Percentiles rank a stretch among this genome's conserved stretches.
phyloP scores from a whole-genome alignment of 78 protist species.

The Blattamonas nauphoetae region DNA sequence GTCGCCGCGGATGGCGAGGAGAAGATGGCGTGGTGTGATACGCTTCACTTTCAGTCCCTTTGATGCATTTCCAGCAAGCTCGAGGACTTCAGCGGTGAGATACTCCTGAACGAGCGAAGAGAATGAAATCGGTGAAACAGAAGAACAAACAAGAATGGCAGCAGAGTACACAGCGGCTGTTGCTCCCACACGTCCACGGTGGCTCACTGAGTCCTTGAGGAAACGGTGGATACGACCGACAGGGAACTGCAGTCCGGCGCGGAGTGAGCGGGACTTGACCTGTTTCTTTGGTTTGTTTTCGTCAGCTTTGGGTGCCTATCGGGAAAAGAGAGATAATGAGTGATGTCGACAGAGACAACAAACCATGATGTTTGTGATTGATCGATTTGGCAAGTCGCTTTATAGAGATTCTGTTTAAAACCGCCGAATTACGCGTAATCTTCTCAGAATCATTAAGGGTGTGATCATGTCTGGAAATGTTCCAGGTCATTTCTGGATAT shows the following conservation, averaged over 20 bases:
- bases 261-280: background rate
- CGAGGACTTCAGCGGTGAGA: slow-evolving; percentile 67
- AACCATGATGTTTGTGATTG: too few relatives aligned
- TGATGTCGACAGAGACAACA: too few relatives aligned
- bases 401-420: too few relatives aligned
- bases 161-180: background rate
- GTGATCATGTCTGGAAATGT: too few relatives aligned
- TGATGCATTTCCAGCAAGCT: slow-evolving; percentile 81
- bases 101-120: slow-evolving; percentile 45
- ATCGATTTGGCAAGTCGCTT: too few relatives aligned
- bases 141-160: background rate
- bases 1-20: slow-evolving; percentile 85
- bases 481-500: too few relatives aligned
- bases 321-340: too few relatives aligned
- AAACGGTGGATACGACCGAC: background rate
- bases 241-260: background rate
- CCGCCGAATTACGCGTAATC: too few relatives aligned
- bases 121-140: background rate
- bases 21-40: slow-evolving; percentile 88
- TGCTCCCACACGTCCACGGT: background rate
- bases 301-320: too few relatives aligned
- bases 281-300: too few relatives aligned
- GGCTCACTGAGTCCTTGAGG: too few relatives aligned
- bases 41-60: slow-evolving; percentile 74
- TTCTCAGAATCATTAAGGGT: too few relatives aligned